These are phyloP conservation scores for Allomyces javanicus DNA, from an alignment of 192 early-diverging fungal genomes.

Conservation along the genomic window DNA sequence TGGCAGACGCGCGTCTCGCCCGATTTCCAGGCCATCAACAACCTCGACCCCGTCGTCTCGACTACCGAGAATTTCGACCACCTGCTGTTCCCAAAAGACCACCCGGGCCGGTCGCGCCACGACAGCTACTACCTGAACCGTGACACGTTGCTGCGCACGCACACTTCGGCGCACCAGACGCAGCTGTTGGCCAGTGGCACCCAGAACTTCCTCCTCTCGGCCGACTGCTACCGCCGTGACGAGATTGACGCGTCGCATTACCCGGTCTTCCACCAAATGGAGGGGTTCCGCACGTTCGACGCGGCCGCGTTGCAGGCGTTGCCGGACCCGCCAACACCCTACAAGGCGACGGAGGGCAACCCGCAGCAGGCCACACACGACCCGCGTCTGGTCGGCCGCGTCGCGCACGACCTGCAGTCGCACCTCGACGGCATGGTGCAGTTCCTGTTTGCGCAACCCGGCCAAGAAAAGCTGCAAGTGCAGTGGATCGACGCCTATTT, in stretches of 20 bases:
- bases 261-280: conserved; percentile 97
- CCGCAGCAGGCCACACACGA: conserved; percentile 57
- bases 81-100: conserved; percentile 59
- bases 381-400: conserved; percentile 25
- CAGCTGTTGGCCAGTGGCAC: conserved; percentile 43
- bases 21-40: conserved; percentile 35
- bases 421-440: conserved; percentile 68
- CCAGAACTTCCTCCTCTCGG: conserved; percentile 68
- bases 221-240: conserved; percentile 89
- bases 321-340: neutral
- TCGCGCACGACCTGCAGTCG: conserved; percentile 51
- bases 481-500: conserved; percentile 89
- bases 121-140: conserved; percentile 90
- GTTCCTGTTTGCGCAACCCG: conserved; percentile 27
- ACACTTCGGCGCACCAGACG: conserved; percentile 87
- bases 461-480: conserved; percentile 40
- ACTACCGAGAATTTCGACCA: conserved; percentile 81
- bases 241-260: conserved; percentile 92
- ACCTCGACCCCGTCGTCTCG: conserved; percentile 63
- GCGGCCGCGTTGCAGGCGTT: conserved; percentile 1
- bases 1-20: conserved; percentile 28
- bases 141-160: conserved; percentile 60
- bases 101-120: conserved; percentile 55
- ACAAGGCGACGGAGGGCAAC: conserved; percentile 20
- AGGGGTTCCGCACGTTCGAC: conserved; percentile 62